Conservation (phyloP, 2,329 filamentous ascomycete species). For the Chalaropsis ovoidea region DNA sequence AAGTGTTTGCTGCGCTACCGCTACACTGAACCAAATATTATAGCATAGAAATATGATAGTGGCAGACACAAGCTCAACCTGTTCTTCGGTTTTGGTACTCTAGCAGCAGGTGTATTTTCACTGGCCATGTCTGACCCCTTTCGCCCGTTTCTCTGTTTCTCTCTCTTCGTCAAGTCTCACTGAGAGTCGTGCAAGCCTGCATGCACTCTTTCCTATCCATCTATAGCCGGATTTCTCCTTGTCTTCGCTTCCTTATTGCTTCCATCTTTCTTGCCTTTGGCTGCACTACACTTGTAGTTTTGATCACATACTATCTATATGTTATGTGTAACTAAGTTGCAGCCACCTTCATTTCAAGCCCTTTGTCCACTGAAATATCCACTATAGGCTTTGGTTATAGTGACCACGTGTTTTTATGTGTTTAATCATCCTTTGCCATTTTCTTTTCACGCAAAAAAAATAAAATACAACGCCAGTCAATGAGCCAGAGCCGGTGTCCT, state of each 20-base stretch:
- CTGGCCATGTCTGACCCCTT: no score
- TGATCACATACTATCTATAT: no score
- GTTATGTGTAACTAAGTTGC: no score
- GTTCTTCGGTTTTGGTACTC: no score
- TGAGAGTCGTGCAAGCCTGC: background rate
- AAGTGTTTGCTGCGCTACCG: no score
- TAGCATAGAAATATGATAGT: no score
- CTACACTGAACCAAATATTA: no score
- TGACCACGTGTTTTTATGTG: slow-evolving; percentile 2
- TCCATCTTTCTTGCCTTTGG: no score
- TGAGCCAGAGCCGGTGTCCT: background rate
- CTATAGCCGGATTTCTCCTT: background rate
- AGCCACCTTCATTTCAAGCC: background rate
- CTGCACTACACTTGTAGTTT: no score
- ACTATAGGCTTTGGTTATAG: background rate
- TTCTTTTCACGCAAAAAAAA: background rate
- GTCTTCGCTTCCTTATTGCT: background rate
- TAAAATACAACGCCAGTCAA: background rate
- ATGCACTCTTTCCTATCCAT: background rate
- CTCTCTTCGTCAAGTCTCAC: background rate
- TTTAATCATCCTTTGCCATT: slow-evolving; percentile 8
- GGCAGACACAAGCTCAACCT: no score
- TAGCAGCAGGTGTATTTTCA: no score
- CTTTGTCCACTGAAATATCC: background rate
- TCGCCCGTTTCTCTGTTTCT: background rate